These are phyloP conservation scores for Astrothelium macrocarpum DNA, from an alignment of 495 filamentous ascomycete species.

Conservation along the genomic window DNA sequence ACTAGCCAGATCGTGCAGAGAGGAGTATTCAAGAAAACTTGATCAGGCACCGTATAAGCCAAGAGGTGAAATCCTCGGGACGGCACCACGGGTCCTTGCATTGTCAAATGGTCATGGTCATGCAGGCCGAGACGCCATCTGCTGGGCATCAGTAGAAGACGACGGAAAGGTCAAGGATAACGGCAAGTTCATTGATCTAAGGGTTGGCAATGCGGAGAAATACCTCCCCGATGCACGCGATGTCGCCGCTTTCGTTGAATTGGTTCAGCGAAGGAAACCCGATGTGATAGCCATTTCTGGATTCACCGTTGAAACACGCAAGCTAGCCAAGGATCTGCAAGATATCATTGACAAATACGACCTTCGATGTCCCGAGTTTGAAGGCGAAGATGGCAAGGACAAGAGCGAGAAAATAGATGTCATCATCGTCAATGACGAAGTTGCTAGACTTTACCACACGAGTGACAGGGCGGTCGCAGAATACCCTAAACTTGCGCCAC, in stretches of 20 bases:
- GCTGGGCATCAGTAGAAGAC: slow-evolving; percentile 88
- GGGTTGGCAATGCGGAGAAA: slow-evolving; percentile 58
- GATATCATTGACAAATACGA: slow-evolving; percentile 64
- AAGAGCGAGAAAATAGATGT: slow-evolving; percentile 69
- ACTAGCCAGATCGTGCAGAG: slow-evolving; percentile 69
- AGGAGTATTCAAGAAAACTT: slow-evolving; percentile 73
- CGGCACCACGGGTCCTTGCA: slow-evolving; percentile 74
- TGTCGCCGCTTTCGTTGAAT: slow-evolving; percentile 57
- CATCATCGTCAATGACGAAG: slow-evolving; percentile 89
- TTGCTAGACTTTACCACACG: slow-evolving; percentile 85
- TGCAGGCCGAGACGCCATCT: slow-evolving; percentile 64
- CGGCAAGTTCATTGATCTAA: slow-evolving; percentile 72
- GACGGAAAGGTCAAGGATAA: slow-evolving; percentile 81
- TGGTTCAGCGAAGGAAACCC: slow-evolving; percentile 65
- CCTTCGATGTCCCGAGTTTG: slow-evolving; percentile 62
- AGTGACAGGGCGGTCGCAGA: slow-evolving; percentile 73
- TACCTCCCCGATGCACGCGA: slow-evolving; percentile 50
- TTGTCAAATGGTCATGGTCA: slow-evolving; percentile 75
- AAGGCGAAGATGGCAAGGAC: slow-evolving; percentile 54
- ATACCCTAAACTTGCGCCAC: slow-evolving; percentile 63
- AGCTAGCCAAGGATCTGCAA: slow-evolving; percentile 67
- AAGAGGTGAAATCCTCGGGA: slow-evolving; percentile 83
- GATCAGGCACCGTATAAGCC: slow-evolving; percentile 96
- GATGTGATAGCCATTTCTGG: slow-evolving; percentile 87
- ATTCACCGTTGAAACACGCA: slow-evolving; percentile 80